Evolutionary conservation across 768 basidiomycete species (phyloP), one percentile per base, ranked within the genome.

Genomic region (Suillus weaverae): DNA sequence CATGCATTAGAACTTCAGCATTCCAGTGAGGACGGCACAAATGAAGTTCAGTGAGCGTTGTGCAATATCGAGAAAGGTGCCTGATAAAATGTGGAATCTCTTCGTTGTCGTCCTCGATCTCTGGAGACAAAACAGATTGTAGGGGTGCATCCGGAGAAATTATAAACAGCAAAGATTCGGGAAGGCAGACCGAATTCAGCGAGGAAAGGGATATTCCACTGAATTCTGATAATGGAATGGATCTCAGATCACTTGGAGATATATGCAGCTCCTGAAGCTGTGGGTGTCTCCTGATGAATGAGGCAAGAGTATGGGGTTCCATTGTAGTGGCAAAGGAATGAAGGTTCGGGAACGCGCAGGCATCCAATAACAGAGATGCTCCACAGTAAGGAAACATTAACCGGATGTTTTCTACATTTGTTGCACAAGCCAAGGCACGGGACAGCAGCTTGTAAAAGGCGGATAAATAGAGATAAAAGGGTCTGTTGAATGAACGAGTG

Each of bases 381-480:
- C 57, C 57, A 30, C 57, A 59, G 39, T 59, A 59, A 41, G 57
- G 57, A 63, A 63, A 60, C 35, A 63, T 60, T n/a, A 63, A 57
- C 9, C 54, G 62, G 38, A 33, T 60, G 20, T 35, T 35, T 59
- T 63, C 62, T 14, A 41, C 54, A 2, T 36, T 36, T 3, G 8
- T 32, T 1, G 10, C n/a, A 33, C 62, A 30, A 30, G 39, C n/a
- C n/a, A 63, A 36, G 10, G 62, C 62, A 38, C 60, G 35, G 2
- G 54, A 41, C 3, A 63, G 8, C 16, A 60, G 5, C 26, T 57
- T 63, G 36, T 63, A 63, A 26, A 60, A 63, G 10, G 62, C 36
- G 62, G 62, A 57, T 9, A 63, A 18, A 2, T 60, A 60, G 14
- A 61, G 57, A 62, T 60, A 57, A 62, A 62, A 57, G 26, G 43